Conservation (phyloP, 2,329 filamentous ascomycete species). For the Lasiodiplodia sp. region DNA sequence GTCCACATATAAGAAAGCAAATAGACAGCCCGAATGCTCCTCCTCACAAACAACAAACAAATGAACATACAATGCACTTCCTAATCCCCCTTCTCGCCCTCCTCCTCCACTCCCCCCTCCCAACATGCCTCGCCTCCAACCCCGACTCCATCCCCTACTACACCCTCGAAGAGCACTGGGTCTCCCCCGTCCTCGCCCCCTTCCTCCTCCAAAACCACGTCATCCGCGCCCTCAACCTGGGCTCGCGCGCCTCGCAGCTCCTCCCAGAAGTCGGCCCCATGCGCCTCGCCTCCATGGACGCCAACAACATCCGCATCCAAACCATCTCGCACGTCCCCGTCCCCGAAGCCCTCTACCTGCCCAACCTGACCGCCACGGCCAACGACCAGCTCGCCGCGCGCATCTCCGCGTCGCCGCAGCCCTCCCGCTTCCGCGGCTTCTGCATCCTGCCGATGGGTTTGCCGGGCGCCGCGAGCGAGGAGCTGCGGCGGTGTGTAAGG, state of each 20-base stretch:
- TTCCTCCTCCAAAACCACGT: slow-evolving; percentile 1
- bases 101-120: background rate
- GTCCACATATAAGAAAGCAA: background rate
- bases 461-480: slow-evolving; percentile 42
- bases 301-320: slow-evolving; percentile 24
- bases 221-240: background rate
- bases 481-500: background rate
- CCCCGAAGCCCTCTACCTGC: background rate
- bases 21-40: background rate
- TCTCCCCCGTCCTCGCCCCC: slow-evolving; percentile 4
- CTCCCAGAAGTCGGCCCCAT: slow-evolving; percentile 1
- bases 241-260: background rate
- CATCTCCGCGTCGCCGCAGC: slow-evolving; percentile 3
- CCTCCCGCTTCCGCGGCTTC: slow-evolving; percentile 52
- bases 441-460: slow-evolving; percentile 50
- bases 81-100: background rate
- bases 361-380: slow-evolving; percentile 1
- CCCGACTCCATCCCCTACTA: background rate
- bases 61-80: background rate
- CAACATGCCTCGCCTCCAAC: background rate
- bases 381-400: background rate
- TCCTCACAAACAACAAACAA: background rate
- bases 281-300: slow-evolving; percentile 27
- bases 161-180: slow-evolving; percentile 29
- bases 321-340: slow-evolving; percentile 21